phyloP scores from a whole-genome alignment of 768 basidiomycete species.

The Nevesoporus exiguus region DNA sequence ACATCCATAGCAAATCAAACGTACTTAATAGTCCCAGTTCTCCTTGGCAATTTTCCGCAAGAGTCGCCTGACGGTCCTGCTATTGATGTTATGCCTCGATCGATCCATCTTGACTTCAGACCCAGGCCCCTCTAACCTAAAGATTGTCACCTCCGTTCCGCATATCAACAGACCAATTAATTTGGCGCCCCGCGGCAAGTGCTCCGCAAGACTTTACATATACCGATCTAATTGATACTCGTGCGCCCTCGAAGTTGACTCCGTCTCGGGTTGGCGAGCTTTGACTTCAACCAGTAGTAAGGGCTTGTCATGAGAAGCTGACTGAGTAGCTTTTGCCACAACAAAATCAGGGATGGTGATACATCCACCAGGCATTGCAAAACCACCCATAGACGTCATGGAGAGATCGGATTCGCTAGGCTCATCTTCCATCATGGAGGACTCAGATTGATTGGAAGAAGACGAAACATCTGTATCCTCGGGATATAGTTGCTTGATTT shows the following conservation, averaged over 20 bases:
- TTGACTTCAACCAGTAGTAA: neutral
- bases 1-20: too few relatives aligned
- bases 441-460: neutral
- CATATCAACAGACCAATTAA: constrained; percentile 2
- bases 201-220: neutral
- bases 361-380: neutral
- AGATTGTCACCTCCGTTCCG: neutral
- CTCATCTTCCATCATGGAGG: neutral
- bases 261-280: neutral
- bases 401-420: neutral
- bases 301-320: neutral
- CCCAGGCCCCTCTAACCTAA: neutral
- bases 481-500: neutral
- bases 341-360: constrained; percentile 1
- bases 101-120: neutral
- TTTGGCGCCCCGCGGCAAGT: neutral
- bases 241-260: too few relatives aligned
- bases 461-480: neutral
- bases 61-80: neutral
- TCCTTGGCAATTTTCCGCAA: neutral
- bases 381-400: neutral
- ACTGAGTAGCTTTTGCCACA: neutral
- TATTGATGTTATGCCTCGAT: neutral
- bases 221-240: neutral
- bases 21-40: neutral